A percentile compares a stretch with the other conserved stretches of the same genome.
These are phyloP conservation scores for Neofusicoccum sp. DNA, from an alignment of 2,329 filamentous ascomycete genomes.

Conservation along the genomic window DNA sequence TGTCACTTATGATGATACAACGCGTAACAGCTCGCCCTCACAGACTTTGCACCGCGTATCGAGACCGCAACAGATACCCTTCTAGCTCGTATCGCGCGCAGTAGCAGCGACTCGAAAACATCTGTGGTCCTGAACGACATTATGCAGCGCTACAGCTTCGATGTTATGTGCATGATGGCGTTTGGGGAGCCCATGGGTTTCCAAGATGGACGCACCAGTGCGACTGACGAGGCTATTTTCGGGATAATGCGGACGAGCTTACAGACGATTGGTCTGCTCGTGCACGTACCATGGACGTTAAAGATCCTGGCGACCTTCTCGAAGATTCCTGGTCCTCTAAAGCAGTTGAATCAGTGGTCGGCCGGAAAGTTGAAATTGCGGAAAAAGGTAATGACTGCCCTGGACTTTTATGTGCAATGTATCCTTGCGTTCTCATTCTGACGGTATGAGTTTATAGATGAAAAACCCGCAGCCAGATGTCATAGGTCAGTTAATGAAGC, in stretches of 20 bases:
- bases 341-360: conserved; percentile 31
- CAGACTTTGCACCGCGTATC: conserved; percentile 28
- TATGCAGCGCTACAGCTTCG: conserved; percentile 48
- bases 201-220: conserved; percentile 35
- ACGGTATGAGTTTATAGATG: background rate
- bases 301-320: conserved; percentile 29
- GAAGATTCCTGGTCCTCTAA: conserved; percentile 31
- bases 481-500: conserved; percentile 30
- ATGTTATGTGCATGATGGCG: conserved; percentile 49
- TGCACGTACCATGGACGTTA: conserved; percentile 34
- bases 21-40: conserved; percentile 27
- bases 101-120: conserved; percentile 33
- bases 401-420: too few species aligned
- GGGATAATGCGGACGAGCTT: conserved; percentile 40
- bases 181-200: conserved; percentile 48
- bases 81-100: conserved; percentile 25
- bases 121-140: conserved; percentile 34
- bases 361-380: conserved; percentile 28
- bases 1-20: too few species aligned
- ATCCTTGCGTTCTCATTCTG: background rate
- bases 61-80: conserved; percentile 32
- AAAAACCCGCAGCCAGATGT: conserved; percentile 29
- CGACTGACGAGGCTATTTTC: conserved; percentile 34
- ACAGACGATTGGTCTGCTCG: conserved; percentile 29
- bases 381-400: conserved; percentile 30